phyloP scores from a whole-genome alignment of 345 rosid genomes.

The Pseudoturritis turrita region DNA sequence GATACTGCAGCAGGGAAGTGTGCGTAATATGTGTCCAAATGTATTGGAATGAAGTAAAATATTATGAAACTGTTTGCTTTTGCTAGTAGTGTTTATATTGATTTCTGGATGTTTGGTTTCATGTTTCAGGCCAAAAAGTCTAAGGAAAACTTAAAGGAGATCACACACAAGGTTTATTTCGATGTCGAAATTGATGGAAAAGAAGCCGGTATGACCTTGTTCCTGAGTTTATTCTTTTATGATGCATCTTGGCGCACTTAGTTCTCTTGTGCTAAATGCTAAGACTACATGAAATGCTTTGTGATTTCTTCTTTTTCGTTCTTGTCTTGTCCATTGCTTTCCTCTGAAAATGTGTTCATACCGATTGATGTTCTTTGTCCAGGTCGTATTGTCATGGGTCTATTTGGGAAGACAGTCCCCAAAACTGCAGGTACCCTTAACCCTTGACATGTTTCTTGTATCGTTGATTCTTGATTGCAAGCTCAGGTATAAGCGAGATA shows the following conservation, averaged over 20 bases:
- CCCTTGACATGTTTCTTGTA: neutral
- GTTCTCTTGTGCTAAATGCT: neutral
- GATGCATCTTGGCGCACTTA: neutral
- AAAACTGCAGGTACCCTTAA: conserved; percentile 70
- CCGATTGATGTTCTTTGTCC: neutral
- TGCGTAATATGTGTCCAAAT: neutral
- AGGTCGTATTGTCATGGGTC: conserved; percentile 93
- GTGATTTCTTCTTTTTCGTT: neutral
- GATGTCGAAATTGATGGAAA: conserved; percentile 93
- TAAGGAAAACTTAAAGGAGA: conserved; percentile 60
- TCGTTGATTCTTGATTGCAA: neutral
- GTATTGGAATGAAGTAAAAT: neutral
- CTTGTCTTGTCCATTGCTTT: neutral
- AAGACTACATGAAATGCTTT: neutral
- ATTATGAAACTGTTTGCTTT: neutral
- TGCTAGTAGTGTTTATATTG: neutral
- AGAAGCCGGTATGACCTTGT: conserved; percentile 62
- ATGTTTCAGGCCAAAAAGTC: conserved; percentile 54
- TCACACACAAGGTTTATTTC: conserved; percentile 86
- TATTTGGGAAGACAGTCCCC: conserved; percentile 90
- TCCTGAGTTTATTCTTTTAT: neutral
- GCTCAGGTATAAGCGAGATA: neutral
- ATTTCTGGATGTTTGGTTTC: conserved; percentile 1
- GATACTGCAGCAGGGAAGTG: neutral
- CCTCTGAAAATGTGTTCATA: neutral